Conservation (phyloP, 345 rosid genomes). For the Corchorus capsularis region DNA sequence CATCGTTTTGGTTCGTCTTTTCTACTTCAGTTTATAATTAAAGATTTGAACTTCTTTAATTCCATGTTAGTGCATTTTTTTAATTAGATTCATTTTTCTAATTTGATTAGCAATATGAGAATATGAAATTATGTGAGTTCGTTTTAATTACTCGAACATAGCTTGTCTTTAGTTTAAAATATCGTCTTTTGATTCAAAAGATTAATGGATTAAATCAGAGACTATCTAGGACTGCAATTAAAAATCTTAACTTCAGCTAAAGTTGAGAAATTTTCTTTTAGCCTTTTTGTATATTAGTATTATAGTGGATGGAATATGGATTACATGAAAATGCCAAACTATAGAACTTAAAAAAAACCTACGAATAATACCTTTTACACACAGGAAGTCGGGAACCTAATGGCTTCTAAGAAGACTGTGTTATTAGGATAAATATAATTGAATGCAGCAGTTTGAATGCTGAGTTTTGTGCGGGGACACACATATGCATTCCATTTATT, state of each 20-base stretch:
- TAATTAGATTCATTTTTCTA: background rate
- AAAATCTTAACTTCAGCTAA: background rate
- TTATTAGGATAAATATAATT: background rate
- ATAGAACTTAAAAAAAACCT: background rate
- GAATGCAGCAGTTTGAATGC: background rate
- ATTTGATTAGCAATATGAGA: background rate
- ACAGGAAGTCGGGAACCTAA: background rate
- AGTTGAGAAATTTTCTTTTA: background rate
- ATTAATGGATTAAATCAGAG: background rate
- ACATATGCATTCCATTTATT: background rate
- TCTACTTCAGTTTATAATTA: background rate
- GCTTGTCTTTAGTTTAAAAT: background rate
- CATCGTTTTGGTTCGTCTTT: conserved; percentile 73
- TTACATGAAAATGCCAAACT: background rate
- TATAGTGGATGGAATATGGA: background rate
- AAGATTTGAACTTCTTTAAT: background rate
- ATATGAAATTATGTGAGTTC: background rate
- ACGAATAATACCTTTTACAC: background rate
- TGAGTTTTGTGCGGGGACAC: background rate
- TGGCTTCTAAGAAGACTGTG: background rate
- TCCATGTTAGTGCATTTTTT: background rate
- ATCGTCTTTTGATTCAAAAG: background rate
- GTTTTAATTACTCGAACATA: background rate
- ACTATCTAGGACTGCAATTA: background rate
- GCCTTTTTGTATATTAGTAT: background rate